These are phyloP conservation scores for Erysiphe pulchra DNA, from an alignment of 2,329 filamentous ascomycete species.

Conservation along the genomic window DNA sequence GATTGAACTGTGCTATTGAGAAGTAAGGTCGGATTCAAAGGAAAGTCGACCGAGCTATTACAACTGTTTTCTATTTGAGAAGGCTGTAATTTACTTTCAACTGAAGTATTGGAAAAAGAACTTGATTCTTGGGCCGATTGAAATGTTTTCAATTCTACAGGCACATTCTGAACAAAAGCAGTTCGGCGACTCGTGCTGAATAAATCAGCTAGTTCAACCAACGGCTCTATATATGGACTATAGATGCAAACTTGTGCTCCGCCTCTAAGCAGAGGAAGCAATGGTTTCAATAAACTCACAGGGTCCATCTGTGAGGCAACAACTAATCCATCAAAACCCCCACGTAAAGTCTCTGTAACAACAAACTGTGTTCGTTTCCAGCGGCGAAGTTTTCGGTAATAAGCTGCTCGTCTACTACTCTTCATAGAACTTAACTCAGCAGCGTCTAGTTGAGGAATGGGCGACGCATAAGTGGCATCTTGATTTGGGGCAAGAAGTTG, in stretches of 20 bases:
- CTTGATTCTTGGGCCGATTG: not conserved
- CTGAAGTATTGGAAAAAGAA: not conserved
- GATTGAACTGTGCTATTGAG: conserved; percentile 62
- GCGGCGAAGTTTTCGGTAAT: conserved; percentile 68
- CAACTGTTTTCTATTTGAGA: not conserved
- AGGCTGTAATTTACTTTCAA: not conserved
- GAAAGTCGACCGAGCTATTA: conserved; percentile 42
- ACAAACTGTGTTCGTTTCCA: conserved; percentile 50
- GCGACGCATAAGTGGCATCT: conserved; percentile 46
- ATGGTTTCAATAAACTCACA: conserved; percentile 43
- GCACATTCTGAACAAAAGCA: conserved; percentile 38
- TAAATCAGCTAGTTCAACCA: conserved; percentile 53
- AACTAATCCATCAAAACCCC: conserved; percentile 61
- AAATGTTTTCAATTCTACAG: conserved; percentile 15
- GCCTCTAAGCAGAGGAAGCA: conserved; percentile 57
- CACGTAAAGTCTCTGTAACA: conserved; percentile 47
- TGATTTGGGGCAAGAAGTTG: conserved; percentile 56
- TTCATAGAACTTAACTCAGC: conserved; percentile 47
- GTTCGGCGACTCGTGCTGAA: conserved; percentile 60
- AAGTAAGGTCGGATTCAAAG: conserved; percentile 63
- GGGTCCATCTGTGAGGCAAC: conserved; percentile 67
- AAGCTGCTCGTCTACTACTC: conserved; percentile 55
- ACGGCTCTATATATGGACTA: conserved; percentile 52
- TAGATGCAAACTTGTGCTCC: conserved; percentile 74
- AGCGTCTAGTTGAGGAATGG: conserved; percentile 31